A percentile compares a stretch with the other conserved stretches of the same genome.
Conservation (phyloP, 2,329 filamentous ascomycete species). For the Ophiostoma piceae region DNA sequence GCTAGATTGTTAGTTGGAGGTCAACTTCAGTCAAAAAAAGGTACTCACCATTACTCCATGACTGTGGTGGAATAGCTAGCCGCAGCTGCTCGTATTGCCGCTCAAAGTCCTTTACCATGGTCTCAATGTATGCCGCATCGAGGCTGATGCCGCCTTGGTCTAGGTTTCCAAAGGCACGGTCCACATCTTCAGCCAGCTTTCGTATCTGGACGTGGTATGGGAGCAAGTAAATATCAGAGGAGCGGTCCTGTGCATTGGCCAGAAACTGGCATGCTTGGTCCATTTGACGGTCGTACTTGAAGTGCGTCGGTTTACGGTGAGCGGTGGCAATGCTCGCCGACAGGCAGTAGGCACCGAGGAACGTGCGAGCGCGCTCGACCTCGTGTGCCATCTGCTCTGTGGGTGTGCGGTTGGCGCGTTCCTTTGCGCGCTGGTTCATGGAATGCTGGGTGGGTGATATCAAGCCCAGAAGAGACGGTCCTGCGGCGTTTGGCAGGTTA, state of each 20-base stretch:
- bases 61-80: slow-evolving; percentile 21
- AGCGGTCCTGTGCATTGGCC: slow-evolving; percentile 12
- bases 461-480: slow-evolving; percentile 3
- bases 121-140: slow-evolving; percentile 26
- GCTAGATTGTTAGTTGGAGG: slow-evolving; percentile 16
- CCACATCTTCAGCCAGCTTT: slow-evolving; percentile 28
- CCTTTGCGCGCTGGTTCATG: neutral
- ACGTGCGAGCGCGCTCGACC: slow-evolving; percentile 26
- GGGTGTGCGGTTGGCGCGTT: neutral
- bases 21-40: neutral
- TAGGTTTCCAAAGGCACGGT: slow-evolving; percentile 24
- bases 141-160: slow-evolving; percentile 21
- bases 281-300: slow-evolving; percentile 26
- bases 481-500: slow-evolving; percentile 20
- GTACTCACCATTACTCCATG: slow-evolving; percentile 26
- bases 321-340: slow-evolving; percentile 27
- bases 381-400: slow-evolving; percentile 22
- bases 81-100: slow-evolving; percentile 26
- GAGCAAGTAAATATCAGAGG: slow-evolving; percentile 25
- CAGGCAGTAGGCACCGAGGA: slow-evolving; percentile 27
- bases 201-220: slow-evolving; percentile 26
- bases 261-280: slow-evolving; percentile 26
- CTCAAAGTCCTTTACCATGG: slow-evolving; percentile 28
- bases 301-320: slow-evolving; percentile 27
- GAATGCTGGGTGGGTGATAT: neutral